A percentile compares a stretch with the other conserved stretches of the same genome.
Evolutionary conservation across 2,329 filamentous ascomycete species (phyloP).

Genomic region (Cercospora citrullina): DNA sequence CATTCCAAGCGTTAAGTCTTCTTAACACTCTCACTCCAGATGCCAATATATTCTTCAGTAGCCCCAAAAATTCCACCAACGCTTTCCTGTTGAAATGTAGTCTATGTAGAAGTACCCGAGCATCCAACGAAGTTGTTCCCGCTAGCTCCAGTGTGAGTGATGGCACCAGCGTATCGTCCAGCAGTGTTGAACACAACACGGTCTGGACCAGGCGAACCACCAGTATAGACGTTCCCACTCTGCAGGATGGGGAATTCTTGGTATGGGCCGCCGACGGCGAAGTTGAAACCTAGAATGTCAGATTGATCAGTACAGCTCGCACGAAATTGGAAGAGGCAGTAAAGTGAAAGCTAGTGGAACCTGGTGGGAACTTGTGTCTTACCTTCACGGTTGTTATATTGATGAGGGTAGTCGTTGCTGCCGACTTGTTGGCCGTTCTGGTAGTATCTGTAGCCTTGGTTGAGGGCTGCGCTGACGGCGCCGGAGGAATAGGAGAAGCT

Average conservation of each 20-base stretch:
- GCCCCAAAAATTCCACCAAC: not conserved
- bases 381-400: constrained; percentile 31
- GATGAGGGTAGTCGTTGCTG: constrained; percentile 39
- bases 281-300: constrained; percentile 51
- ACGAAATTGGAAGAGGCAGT: too few relatives aligned
- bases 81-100: not conserved
- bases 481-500: constrained; percentile 53
- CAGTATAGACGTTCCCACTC: constrained; percentile 51
- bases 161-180: constrained; percentile 61
- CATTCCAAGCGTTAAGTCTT: not conserved
- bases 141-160: constrained; percentile 69
- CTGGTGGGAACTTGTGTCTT: too few relatives aligned
- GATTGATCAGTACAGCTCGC: not conserved
- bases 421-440: constrained; percentile 36
- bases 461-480: constrained; percentile 53
- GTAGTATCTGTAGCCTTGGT: constrained; percentile 56
- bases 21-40: not conserved
- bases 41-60: not conserved
- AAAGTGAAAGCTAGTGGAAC: too few relatives aligned
- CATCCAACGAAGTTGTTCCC: constrained; percentile 70
- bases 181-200: constrained; percentile 63
- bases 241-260: constrained; percentile 63
- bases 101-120: constrained; percentile 40
- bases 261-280: constrained; percentile 58
- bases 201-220: constrained; percentile 65